phyloP scores from a whole-genome alignment of 2,329 filamentous ascomycete species.

The Exophiala xenobiotica region DNA sequence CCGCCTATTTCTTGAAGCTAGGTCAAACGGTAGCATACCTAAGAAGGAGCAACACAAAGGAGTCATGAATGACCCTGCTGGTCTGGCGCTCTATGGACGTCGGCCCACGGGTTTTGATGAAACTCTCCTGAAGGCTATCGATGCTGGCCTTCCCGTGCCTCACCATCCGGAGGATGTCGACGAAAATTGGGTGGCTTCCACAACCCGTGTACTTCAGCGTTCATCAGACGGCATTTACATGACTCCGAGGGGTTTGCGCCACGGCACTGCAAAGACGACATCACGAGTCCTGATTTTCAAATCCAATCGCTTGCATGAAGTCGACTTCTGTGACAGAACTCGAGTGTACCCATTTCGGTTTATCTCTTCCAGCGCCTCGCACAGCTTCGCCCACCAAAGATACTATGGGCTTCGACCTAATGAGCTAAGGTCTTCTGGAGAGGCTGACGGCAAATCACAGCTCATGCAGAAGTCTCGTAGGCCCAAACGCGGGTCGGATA shows the following conservation, averaged over 20 bases:
- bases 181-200: conserved; percentile 27
- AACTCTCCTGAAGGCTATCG: conserved; percentile 22
- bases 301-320: conserved; percentile 23
- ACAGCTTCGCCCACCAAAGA: conserved; percentile 20
- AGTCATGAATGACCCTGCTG: conserved; percentile 23
- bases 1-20: conserved; percentile 24
- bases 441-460: neutral
- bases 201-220: conserved; percentile 22
- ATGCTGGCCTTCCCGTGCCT: conserved; percentile 27
- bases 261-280: conserved; percentile 2
- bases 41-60: conserved; percentile 9
- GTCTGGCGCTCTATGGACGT: conserved; percentile 20
- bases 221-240: conserved; percentile 41
- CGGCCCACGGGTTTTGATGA: conserved; percentile 29
- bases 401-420: conserved; percentile 6
- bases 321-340: conserved; percentile 29
- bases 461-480: neutral
- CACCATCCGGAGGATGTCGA: conserved; percentile 19
- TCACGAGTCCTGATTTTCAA: conserved; percentile 26
- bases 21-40: conserved; percentile 7
- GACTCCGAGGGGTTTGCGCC: conserved; percentile 33
- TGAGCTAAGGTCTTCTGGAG: neutral
- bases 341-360: conserved; percentile 18
- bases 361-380: conserved; percentile 27
- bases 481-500: neutral